phyloP scores from a whole-genome alignment of 164 flowering plant genomes.

The Piper longum region DNA sequence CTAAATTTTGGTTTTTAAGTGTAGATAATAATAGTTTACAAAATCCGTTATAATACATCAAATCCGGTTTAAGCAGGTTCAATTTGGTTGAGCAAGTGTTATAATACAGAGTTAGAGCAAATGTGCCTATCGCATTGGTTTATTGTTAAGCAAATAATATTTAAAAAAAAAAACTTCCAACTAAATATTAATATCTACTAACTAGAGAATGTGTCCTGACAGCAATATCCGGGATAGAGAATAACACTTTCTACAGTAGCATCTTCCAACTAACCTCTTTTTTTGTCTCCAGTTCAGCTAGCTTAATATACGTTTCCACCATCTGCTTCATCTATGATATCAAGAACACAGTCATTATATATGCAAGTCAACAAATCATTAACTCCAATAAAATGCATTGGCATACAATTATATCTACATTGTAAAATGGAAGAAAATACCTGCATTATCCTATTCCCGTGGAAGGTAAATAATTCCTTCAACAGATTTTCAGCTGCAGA shows the following conservation, averaged over 20 bases:
- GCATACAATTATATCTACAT: neutral
- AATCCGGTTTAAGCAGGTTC: too few relatives aligned
- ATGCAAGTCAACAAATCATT: neutral
- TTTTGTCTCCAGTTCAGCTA: slow-evolving; percentile 90
- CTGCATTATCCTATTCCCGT: slow-evolving; percentile 64
- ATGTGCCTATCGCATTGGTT: too few relatives aligned
- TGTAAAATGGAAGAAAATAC: slow-evolving; percentile 17
- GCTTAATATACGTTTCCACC: slow-evolving; percentile 92
- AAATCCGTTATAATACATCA: too few relatives aligned
- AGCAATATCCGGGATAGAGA: neutral
- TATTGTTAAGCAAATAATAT: too few relatives aligned
- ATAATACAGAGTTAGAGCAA: too few relatives aligned
- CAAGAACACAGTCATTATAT: neutral
- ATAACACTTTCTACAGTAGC: too few relatives aligned
- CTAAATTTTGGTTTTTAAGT: too few relatives aligned
- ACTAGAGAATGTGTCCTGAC: too few relatives aligned
- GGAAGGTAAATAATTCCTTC: slow-evolving; percentile 52
- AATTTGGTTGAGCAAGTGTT: too few relatives aligned
- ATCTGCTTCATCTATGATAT: slow-evolving; percentile 69
- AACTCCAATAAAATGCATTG: neutral
- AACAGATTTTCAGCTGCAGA: slow-evolving; percentile 77
- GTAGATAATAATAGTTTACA: too few relatives aligned
- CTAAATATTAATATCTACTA: too few relatives aligned
- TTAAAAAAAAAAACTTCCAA: too few relatives aligned
- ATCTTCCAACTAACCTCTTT: slow-evolving; percentile 52